phyloP scores from a whole-genome alignment of 1,139 yeast genomes.

The Diutina pseudorugosa region DNA sequence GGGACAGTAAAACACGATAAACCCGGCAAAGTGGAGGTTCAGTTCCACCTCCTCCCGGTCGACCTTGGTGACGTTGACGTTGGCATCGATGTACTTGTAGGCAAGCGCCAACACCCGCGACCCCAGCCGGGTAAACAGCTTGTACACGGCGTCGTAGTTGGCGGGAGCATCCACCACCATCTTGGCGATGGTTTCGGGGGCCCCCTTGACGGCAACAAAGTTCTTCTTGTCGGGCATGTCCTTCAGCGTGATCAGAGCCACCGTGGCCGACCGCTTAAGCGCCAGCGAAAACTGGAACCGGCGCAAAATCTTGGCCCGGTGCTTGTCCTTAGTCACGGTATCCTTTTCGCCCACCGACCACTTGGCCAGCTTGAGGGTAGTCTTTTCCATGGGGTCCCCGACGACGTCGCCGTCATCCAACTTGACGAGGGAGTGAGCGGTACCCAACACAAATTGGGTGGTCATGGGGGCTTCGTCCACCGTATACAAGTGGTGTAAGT shows the following conservation, averaged over 20 bases:
- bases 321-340: slow-evolving; percentile 33
- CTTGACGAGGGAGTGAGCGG: slow-evolving; percentile 92
- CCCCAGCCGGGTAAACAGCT: slow-evolving; percentile 88
- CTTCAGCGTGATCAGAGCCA: slow-evolving; percentile 46
- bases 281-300: slow-evolving; percentile 97
- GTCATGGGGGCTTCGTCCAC: slow-evolving; percentile 43
- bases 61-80: slow-evolving; percentile 35
- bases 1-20: slow-evolving; percentile 95
- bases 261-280: slow-evolving; percentile 85
- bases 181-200: slow-evolving; percentile 89
- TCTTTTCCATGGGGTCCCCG: slow-evolving; percentile 99
- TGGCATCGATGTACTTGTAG: slow-evolving; percentile 55
- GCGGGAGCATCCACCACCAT: slow-evolving; percentile 68
- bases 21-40: slow-evolving; percentile 74
- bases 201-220: slow-evolving; percentile 91
- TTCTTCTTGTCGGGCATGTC: slow-evolving; percentile 29
- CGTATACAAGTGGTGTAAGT: slow-evolving; percentile 43
- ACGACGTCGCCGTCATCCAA: slow-evolving; percentile 95
- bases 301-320: slow-evolving; percentile 52
- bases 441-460: slow-evolving; percentile 70
- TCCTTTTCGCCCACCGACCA: slow-evolving; percentile 76
- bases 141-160: slow-evolving; percentile 75
- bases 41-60: slow-evolving; percentile 70
- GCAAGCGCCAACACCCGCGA: slow-evolving; percentile 94
- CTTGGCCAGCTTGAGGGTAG: slow-evolving; percentile 76